Percentiles rank a stretch among this genome's conserved stretches.
phyloP scores from a whole-genome alignment of 108 stramenopile genomes.

The Nannochloropsis salina region DNA sequence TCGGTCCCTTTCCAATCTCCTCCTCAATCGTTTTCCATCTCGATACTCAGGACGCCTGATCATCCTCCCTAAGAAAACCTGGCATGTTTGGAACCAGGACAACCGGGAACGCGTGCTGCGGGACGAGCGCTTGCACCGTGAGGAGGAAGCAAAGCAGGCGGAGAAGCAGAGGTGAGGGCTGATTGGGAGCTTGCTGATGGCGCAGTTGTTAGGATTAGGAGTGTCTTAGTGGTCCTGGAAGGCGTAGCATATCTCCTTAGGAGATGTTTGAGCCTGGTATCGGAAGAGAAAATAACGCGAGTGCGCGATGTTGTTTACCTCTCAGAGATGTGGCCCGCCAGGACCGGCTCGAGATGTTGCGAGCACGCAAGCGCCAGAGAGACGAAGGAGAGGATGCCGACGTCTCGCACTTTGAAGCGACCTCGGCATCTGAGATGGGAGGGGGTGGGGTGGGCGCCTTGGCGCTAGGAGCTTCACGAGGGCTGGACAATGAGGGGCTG shows the following conservation, averaged over 20 bases:
- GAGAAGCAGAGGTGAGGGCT: constrained; percentile 28
- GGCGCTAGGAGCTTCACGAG: not conserved
- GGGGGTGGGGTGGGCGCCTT: not conserved
- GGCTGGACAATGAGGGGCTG: constrained; percentile 5
- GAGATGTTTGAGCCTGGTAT: not conserved
- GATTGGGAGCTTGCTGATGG: constrained; percentile 25
- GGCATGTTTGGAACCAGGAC: constrained; percentile 80
- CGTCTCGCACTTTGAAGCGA: not conserved
- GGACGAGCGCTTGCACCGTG: constrained; percentile 64
- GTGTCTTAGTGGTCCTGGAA: not conserved
- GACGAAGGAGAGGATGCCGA: not conserved
- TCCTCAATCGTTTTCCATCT: not conserved
- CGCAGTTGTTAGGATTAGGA: constrained; percentile 21
- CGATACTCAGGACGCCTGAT: constrained; percentile 65
- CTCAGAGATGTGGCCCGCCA: not conserved
- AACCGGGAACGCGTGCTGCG: constrained; percentile 74
- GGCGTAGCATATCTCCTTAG: not conserved
- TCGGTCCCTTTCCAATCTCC: too few species aligned
- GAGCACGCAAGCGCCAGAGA: not conserved
- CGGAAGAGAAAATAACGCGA: not conserved
- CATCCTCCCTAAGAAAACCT: constrained; percentile 75
- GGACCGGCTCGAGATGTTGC: not conserved
- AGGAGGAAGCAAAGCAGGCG: constrained; percentile 30
- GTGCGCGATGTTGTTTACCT: not conserved
- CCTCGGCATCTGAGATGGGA: not conserved